Evolutionary conservation across 164 flowering plant genomes (phyloP).

Genomic region (Berberis vulgaris): DNA sequence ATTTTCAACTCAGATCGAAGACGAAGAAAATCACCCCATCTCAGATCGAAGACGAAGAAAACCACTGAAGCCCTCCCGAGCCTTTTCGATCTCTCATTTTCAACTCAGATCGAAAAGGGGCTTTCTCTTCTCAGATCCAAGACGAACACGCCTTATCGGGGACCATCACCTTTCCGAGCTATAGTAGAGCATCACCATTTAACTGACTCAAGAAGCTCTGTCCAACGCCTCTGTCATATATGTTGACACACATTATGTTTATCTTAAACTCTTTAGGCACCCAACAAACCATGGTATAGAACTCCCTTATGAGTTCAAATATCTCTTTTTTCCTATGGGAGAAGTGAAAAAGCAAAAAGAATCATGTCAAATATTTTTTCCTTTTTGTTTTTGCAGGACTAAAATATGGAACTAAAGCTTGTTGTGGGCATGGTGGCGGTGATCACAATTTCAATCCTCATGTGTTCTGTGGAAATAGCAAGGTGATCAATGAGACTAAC

Average conservation of each 20-base stretch:
- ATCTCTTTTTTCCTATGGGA: too few species aligned
- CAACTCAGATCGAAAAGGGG: too few species aligned
- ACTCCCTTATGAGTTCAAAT: not conserved
- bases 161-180: too few species aligned
- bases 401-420: conserved; percentile 58
- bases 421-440: conserved; percentile 83
- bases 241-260: conserved; percentile 47
- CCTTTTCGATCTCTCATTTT: too few species aligned
- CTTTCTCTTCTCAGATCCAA: too few species aligned
- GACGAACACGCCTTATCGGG: too few species aligned
- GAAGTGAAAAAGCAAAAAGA: not conserved
- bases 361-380: not conserved
- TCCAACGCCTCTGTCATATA: conserved; percentile 52
- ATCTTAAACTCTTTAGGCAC: conserved; percentile 62
- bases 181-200: too few species aligned
- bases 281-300: conserved; percentile 52
- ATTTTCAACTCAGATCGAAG: too few species aligned
- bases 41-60: too few species aligned
- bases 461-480: conserved; percentile 61
- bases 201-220: conserved; percentile 27
- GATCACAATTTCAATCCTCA: conserved; percentile 48
- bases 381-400: conserved; percentile 36
- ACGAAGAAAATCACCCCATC: too few species aligned
- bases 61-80: too few species aligned
- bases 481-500: conserved; percentile 32